These are phyloP conservation scores for Microcera coccophila DNA, from an alignment of 2,329 filamentous ascomycete species.

Conservation along the genomic window DNA sequence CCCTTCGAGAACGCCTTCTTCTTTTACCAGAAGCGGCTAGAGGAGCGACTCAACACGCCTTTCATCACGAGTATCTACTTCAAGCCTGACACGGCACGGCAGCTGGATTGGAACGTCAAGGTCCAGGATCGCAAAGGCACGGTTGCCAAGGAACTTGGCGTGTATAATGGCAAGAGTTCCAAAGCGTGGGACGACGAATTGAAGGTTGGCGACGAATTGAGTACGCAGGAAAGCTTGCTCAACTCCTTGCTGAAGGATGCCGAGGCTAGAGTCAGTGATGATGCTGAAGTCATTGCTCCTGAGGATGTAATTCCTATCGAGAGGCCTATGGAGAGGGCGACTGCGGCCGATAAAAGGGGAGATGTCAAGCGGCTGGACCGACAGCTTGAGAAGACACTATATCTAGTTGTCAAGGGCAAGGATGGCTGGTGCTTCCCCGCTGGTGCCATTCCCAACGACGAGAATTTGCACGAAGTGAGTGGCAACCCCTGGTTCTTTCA, in stretches of 20 bases:
- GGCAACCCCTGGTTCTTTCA: background rate
- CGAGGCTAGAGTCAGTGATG: conserved; percentile 57
- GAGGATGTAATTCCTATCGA: conserved; percentile 65
- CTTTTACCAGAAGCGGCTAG: conserved; percentile 95
- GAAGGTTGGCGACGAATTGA: conserved; percentile 66
- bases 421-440: conserved; percentile 82
- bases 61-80: conserved; percentile 94
- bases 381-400: conserved; percentile 75
- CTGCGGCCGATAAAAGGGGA: conserved; percentile 72
- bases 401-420: conserved; percentile 74
- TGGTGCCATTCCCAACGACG: conserved; percentile 62
- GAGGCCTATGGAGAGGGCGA: conserved; percentile 64
- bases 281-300: conserved; percentile 55
- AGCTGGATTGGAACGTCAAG: conserved; percentile 88
- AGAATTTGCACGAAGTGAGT: conserved; percentile 80
- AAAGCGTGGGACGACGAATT: conserved; percentile 91
- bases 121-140: conserved; percentile 68
- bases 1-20: conserved; percentile 90
- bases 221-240: conserved; percentile 60
- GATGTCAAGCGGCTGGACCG: conserved; percentile 77
- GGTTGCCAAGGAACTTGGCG: conserved; percentile 77
- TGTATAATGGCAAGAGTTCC: conserved; percentile 67
- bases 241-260: conserved; percentile 72
- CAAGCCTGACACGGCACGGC: conserved; percentile 79
- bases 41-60: conserved; percentile 82